Evolutionary conservation across 179 eudicot genomes (phyloP), one percentile per base, ranked within the genome.

Genomic region (Silene noctiflora): DNA sequence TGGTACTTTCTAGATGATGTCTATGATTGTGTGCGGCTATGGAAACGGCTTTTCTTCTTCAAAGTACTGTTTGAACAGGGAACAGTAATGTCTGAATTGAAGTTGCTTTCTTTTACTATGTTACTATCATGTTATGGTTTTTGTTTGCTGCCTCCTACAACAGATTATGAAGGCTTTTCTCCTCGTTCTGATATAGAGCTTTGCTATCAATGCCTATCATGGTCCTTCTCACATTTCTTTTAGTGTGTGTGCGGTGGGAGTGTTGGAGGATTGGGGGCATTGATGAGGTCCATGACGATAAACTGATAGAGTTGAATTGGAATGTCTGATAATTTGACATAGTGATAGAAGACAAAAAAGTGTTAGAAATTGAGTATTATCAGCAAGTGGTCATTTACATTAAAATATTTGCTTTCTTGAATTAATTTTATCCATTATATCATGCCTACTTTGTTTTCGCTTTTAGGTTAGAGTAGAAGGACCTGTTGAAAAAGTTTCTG

Each of bases 391-490:
- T 27, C 29, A 27, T 4, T 20, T 60, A 31, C 27, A 67, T 67
- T 61, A 25, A 56, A 9, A 46, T 4, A 33, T 33, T 14, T 42
- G 33, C 33, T 66, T 61, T 20, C 1, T 14, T 55, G 60, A 35
- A 21, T 5, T 0, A 19, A 6, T n/a, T 21, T 59, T 63, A 11
- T 39, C 14, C 59, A 24, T 67, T 39, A 11, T 3, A 24, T 12
- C 67, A 58, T 19, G 4, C 24, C 33, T 46, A 64, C 22, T 4
- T 31, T 11, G 6, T 21, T 61, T 35, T 83, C 81, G 55, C 53
- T 71, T 78, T 48, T 82, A 96, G 99, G 98, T 91, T 69, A 88
- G 99, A 88, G 86, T 96, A 24, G 97, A 93, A 85, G 99, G 99
- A 60, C 76, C 82, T 48, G 98, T 96, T 77, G 86, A 88, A 76